phyloP scores from a whole-genome alignment of 345 rosid species.

The Melastoma malabathricum region DNA sequence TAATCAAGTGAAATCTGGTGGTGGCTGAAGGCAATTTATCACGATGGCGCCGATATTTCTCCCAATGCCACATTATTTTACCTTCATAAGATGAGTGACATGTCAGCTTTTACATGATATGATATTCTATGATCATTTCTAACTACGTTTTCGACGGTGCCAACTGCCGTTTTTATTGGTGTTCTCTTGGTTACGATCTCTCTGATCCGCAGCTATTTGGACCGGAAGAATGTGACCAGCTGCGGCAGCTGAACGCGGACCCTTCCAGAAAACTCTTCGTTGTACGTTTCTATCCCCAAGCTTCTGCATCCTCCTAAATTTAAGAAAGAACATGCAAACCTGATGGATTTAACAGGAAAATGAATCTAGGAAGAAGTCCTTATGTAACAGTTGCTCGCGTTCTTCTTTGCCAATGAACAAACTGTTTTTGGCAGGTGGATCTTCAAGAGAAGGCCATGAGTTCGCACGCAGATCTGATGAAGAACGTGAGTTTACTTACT shows the following conservation, averaged over 20 bases:
- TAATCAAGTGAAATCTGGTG: too few species aligned
- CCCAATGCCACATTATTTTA: too few species aligned
- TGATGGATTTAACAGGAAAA: neutral
- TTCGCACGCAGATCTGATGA: slow-evolving; percentile 40
- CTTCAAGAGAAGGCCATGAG: slow-evolving; percentile 28
- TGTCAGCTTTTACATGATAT: too few species aligned
- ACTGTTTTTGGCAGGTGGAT: slow-evolving; percentile 23
- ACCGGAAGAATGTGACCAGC: slow-evolving; percentile 49
- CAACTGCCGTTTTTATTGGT: too few species aligned
- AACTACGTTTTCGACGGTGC: too few species aligned
- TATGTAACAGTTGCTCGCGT: neutral
- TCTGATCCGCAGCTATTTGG: neutral
- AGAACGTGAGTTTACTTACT: slow-evolving; percentile 22
- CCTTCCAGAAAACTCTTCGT: slow-evolving; percentile 18
- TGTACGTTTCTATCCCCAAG: slow-evolving; percentile 16
- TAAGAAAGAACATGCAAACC: neutral
- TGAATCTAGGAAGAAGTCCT: neutral
- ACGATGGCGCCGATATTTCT: too few species aligned
- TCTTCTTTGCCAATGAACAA: slow-evolving; percentile 1
- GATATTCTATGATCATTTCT: too few species aligned
- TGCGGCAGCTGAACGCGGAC: slow-evolving; percentile 25
- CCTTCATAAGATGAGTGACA: too few species aligned
- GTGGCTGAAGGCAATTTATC: too few species aligned
- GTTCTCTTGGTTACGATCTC: slow-evolving; percentile 1
- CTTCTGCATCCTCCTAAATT: neutral